These are phyloP conservation scores for Deuterostichococcus epilithicus DNA, from an alignment of 139 green algal genomes.

Conservation along the genomic window DNA sequence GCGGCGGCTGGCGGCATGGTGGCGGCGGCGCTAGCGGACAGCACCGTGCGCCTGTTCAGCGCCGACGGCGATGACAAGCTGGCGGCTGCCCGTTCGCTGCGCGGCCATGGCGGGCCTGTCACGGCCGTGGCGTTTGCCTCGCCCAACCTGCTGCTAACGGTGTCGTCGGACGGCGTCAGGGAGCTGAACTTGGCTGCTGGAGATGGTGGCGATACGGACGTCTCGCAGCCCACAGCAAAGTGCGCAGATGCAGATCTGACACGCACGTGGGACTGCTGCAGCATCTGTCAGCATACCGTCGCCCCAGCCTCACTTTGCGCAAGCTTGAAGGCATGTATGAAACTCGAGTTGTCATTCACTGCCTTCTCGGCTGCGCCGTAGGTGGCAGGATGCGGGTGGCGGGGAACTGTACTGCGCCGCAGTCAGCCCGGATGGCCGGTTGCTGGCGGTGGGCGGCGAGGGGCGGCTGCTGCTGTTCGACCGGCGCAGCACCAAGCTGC, in stretches of 20 bases:
- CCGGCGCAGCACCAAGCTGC: constrained; percentile 31
- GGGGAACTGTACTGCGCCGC: neutral
- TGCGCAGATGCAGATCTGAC: too few relatives aligned
- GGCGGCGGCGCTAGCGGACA: neutral
- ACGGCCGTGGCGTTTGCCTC: neutral
- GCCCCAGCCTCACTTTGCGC: too few relatives aligned
- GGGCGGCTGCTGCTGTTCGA: constrained; percentile 80
- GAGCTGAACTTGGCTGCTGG: too few relatives aligned
- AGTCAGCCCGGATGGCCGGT: constrained; percentile 25
- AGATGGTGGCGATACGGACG: too few relatives aligned
- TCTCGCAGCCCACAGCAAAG: too few relatives aligned
- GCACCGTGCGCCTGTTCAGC: neutral
- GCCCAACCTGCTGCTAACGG: neutral
- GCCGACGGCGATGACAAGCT: neutral
- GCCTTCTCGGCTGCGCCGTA: neutral
- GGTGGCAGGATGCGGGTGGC: neutral
- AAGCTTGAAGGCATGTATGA: too few relatives aligned
- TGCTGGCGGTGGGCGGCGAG: constrained; percentile 57
- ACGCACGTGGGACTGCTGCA: neutral
- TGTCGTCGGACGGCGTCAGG: neutral
- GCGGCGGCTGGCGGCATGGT: neutral
- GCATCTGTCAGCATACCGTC: too few relatives aligned
- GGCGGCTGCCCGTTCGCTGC: too few relatives aligned
- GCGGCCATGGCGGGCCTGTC: too few relatives aligned
- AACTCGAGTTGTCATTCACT: too few relatives aligned